Base-by-base conservation (phyloP, 2,329 filamentous ascomycete species). In the Exophiala alcalophila region DNA sequence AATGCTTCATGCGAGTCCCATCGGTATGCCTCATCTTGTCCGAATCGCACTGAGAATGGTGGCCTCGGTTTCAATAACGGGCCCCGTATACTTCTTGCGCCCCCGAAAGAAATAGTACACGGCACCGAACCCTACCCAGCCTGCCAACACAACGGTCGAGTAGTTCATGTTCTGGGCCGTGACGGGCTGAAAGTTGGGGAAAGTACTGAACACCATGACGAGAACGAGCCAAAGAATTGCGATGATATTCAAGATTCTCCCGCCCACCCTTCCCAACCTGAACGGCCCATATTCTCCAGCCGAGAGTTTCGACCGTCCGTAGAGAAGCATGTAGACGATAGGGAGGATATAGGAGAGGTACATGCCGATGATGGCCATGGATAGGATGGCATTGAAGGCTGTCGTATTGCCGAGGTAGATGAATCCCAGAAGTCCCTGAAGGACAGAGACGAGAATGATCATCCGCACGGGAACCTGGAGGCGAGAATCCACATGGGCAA, bases 311-410 rank as follows among this genome's bases (percentile, higher is more conserved):
- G 59, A 59, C 4, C 36, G 29, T 15, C 67, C 61, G 32, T 59
- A 59, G 30, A 68, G 52, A 19, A 73, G 61, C 30, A 76, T 65
- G 48, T 66, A 72, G 21, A 66, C 39, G 15, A 74, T 64, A 0
- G 72, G 73, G 26, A 73, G 64, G 4, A 69, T 52, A 45, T 74
- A 73, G 0, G 69, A 67, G 19, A 70, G 53, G 50, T 69, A 71
- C 62, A 77, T 72, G 7, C 71, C 52, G 6, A 58, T 36, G 6
- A 53, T 44, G 1, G 54, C 42, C 20, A 57, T 47, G 6, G 55
- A 58, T 2, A 55, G 32, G n/a, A 59, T 48, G 3, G 55, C 54
- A 27, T 54, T 57, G 40, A 59, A 58, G 2, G 58, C 58, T 4
- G 44, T 46, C 3, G 50, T 50, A 19, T 25, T 42, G 8, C 42